Percentiles rank a stretch among this genome's conserved stretches.
Conservation (phyloP, 768 basidiomycete genomes). For the Candolleomyces aberdarensis region DNA sequence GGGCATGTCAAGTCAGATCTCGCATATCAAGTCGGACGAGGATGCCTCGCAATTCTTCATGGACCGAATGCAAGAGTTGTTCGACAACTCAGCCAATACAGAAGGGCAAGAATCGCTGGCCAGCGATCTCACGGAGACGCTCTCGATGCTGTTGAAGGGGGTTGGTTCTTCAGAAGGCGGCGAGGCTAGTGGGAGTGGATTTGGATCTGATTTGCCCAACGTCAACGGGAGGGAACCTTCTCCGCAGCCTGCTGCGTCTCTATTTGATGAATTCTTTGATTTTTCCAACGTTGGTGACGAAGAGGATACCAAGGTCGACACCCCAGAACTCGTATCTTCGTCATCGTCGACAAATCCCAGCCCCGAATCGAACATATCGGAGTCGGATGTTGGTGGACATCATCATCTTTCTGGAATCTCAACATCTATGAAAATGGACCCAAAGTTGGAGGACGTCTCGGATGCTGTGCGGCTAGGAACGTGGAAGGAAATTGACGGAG, state of each 20-base stretch:
- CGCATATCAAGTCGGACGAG: conserved; percentile 62
- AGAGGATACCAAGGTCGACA: conserved; percentile 53
- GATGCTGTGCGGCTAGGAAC: conserved; percentile 57
- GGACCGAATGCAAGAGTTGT: conserved; percentile 60
- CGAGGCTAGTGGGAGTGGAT: conserved; percentile 27
- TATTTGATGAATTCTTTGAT: conserved; percentile 66
- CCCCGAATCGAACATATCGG: conserved; percentile 65
- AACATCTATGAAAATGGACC: conserved; percentile 33
- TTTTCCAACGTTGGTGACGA: conserved; percentile 58
- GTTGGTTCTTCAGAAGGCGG: conserved; percentile 39
- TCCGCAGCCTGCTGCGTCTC: conserved; percentile 30
- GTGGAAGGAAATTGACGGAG: conserved; percentile 73
- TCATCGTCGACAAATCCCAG: conserved; percentile 76
- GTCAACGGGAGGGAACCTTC: conserved; percentile 26
- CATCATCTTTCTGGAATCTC: conserved; percentile 24
- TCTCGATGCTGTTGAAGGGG: conserved; percentile 64
- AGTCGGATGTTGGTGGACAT: conserved; percentile 50
- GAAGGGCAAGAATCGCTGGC: conserved; percentile 39
- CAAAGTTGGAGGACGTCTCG: conserved; percentile 49
- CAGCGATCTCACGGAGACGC: conserved; percentile 53
- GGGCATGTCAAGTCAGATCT: conserved; percentile 39
- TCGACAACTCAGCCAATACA: conserved; percentile 42
- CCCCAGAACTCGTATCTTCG: conserved; percentile 68
- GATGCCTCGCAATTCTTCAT: conserved; percentile 57
- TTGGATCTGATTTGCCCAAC: conserved; percentile 30